These are phyloP conservation scores for Aspergillus spinulosporus DNA, from an alignment of 2,329 filamentous ascomycete genomes.

Conservation along the genomic window DNA sequence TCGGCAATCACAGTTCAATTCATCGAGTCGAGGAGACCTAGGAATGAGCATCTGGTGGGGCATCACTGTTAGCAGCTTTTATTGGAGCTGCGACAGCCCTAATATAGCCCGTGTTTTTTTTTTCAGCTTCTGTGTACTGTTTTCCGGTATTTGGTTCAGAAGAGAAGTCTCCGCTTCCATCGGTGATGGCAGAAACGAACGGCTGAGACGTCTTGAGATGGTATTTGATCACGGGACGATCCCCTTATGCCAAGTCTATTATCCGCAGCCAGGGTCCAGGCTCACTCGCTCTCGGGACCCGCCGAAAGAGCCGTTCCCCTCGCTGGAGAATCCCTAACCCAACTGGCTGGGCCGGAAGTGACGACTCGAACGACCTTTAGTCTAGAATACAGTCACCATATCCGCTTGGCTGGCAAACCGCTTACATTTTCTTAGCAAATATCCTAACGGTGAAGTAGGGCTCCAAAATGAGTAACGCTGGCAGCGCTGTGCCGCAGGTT, in stretches of 20 bases:
- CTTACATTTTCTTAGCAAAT: neutral
- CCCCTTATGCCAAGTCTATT: neutral
- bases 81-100: constrained; percentile 6
- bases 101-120: neutral
- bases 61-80: constrained; percentile 18
- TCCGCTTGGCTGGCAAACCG: neutral
- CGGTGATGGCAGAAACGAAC: neutral
- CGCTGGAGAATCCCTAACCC: neutral
- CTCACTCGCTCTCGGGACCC: neutral
- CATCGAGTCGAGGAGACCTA: constrained; percentile 16
- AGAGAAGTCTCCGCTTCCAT: neutral
- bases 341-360: neutral
- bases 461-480: constrained; percentile 3
- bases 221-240: constrained; percentile 10
- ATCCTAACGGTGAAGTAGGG: neutral
- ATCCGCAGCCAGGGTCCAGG: neutral
- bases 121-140: too few relatives aligned
- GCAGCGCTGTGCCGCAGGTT: too few relatives aligned
- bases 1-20: constrained; percentile 11
- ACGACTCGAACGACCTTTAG: neutral
- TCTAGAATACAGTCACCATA: too few relatives aligned
- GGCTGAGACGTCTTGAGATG: neutral
- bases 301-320: neutral
- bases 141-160: neutral
- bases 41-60: constrained; percentile 10